Conservation (phyloP, 768 basidiomycete species). For the Royoungia palumana region DNA sequence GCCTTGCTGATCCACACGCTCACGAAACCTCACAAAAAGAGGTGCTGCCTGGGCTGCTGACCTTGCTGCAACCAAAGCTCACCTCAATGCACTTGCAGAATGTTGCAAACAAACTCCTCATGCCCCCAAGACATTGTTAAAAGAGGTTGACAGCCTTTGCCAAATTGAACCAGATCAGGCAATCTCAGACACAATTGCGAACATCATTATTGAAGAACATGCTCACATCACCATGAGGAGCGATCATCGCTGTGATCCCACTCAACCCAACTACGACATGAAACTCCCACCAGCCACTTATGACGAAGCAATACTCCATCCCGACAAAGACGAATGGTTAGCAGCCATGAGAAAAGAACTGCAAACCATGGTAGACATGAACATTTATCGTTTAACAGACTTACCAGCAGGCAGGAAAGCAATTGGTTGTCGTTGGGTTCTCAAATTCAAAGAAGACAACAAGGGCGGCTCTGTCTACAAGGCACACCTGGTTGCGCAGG, state of each 20-base stretch:
- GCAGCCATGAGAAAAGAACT: not conserved
- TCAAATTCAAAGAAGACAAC: not conserved
- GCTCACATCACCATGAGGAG: not conserved
- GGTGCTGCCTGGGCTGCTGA: too few species aligned
- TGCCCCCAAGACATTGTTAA: too few species aligned
- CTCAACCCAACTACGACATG: not conserved
- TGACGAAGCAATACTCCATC: not conserved
- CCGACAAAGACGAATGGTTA: not conserved
- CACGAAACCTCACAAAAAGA: too few species aligned
- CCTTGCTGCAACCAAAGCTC: too few species aligned
- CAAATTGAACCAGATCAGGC: too few species aligned
- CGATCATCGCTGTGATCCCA: not conserved
- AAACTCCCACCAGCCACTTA: not conserved
- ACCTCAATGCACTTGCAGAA: too few species aligned
- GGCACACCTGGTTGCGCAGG: conserved; percentile 41
- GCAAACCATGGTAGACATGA: not conserved
- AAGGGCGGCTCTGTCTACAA: conserved; percentile 22
- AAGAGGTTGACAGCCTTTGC: too few species aligned
- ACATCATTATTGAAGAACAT: too few species aligned
- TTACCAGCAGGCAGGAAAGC: not conserved
- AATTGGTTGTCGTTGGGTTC: conserved; percentile 3
- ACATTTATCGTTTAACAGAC: not conserved
- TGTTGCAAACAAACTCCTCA: too few species aligned
- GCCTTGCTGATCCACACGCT: too few species aligned
- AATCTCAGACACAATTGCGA: too few species aligned